phyloP scores from a whole-genome alignment of 805 yeast species.

The Metschnikowia picachoensis region DNA sequence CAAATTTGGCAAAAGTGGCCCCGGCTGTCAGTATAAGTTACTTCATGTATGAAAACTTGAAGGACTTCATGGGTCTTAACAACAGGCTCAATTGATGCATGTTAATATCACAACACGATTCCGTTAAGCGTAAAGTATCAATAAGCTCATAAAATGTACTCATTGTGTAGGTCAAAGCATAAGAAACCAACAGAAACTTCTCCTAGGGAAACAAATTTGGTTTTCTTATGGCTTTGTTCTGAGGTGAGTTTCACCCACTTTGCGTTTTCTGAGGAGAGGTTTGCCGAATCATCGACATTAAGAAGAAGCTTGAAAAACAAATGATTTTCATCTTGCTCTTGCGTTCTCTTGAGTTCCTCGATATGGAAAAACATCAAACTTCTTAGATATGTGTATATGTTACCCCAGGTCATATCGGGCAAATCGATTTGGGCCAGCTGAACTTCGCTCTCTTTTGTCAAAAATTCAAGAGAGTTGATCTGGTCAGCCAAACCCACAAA shows the following conservation, averaged over 20 bases:
- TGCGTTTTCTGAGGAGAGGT: constrained; percentile 15
- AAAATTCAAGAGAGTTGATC: constrained; percentile 14
- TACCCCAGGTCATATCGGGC: constrained; percentile 31
- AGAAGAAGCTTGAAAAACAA: constrained; percentile 25
- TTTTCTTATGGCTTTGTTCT: constrained; percentile 7
- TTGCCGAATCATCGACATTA: constrained; percentile 22
- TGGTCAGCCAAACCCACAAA: constrained; percentile 22
- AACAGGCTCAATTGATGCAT: constrained; percentile 16
- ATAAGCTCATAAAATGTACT: constrained; percentile 18
- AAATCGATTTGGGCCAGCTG: constrained; percentile 22
- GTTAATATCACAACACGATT: background rate
- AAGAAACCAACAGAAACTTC: constrained; percentile 26
- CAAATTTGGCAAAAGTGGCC: constrained; percentile 95
- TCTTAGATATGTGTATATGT: constrained; percentile 29
- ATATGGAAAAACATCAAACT: constrained; percentile 29
- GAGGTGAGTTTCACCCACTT: constrained; percentile 25
- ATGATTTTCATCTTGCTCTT: constrained; percentile 5
- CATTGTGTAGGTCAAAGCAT: constrained; percentile 30
- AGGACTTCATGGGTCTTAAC: constrained; percentile 62
- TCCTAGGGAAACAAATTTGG: constrained; percentile 21
- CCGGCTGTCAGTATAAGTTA: constrained; percentile 97
- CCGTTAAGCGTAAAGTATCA: background rate
- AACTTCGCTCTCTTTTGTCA: constrained; percentile 16
- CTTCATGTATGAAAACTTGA: constrained; percentile 90
- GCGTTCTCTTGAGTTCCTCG: constrained; percentile 25